Percentiles rank a stretch among this genome's conserved stretches.
Conservation (phyloP, 2,329 filamentous ascomycete species). For the Alternaria arborescens region DNA sequence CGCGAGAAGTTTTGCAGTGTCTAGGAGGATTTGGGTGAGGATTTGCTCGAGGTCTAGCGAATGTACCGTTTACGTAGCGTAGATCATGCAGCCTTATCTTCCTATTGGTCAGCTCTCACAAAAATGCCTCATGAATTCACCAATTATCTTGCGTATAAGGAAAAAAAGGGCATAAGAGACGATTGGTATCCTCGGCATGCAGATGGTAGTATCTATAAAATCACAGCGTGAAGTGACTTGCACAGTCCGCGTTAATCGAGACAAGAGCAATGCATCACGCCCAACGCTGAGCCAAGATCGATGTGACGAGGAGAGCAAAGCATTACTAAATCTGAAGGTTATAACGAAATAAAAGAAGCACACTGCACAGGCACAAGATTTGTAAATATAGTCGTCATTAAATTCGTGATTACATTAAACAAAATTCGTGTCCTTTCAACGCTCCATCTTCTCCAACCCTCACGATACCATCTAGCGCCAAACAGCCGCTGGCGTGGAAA, state of each 20-base stretch:
- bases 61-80: conserved; percentile 1
- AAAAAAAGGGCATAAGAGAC: too few relatives aligned
- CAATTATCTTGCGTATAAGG: background rate
- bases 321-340: rapidly evolving
- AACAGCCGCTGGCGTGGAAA: background rate
- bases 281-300: too few relatives aligned
- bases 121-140: background rate
- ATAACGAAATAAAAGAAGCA: background rate
- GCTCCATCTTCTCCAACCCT: background rate
- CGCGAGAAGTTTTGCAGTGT: background rate
- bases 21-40: background rate
- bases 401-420: conserved; percentile 13
- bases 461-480: background rate
- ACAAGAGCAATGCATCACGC: too few relatives aligned
- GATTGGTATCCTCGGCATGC: too few relatives aligned
- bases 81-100: too few relatives aligned
- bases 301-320: background rate
- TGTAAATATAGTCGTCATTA: background rate
- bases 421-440: background rate
- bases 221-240: too few relatives aligned
- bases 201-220: too few relatives aligned
- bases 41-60: background rate
- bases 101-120: background rate
- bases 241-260: too few relatives aligned
- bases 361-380: background rate